phyloP scores from a whole-genome alignment of 1,284 basidiomycete species.

The Tilletia horrida region DNA sequence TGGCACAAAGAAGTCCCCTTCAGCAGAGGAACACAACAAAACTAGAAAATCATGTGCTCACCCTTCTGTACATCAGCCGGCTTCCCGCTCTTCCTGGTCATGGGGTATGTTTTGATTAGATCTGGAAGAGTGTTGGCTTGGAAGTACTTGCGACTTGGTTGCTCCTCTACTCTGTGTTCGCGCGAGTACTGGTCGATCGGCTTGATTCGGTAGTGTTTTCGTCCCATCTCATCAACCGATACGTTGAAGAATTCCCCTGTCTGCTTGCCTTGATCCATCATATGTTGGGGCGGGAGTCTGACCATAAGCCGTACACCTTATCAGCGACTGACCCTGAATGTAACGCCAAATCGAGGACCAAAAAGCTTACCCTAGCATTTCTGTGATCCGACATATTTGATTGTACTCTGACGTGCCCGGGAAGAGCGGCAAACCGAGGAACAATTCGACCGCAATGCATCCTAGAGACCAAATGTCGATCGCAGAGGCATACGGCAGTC shows the following conservation, averaged over 20 bases:
- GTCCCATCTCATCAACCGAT: slow-evolving; percentile 73
- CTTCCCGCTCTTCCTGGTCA: slow-evolving; percentile 73
- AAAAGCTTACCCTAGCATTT: slow-evolving; percentile 90
- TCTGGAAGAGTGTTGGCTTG: slow-evolving; percentile 89
- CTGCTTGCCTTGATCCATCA: slow-evolving; percentile 96
- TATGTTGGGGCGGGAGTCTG: slow-evolving; percentile 81
- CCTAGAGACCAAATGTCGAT: slow-evolving; percentile 96
- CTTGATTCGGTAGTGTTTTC: slow-evolving; percentile 86
- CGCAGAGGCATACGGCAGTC: slow-evolving; percentile 85
- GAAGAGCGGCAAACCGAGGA: slow-evolving; percentile 91
- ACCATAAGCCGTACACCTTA: too few relatives aligned
- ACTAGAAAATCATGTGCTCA: too few relatives aligned
- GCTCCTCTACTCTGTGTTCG: slow-evolving; percentile 90
- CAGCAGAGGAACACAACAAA: too few relatives aligned
- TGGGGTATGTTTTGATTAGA: slow-evolving; percentile 90
- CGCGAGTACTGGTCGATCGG: slow-evolving; percentile 88
- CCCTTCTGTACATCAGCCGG: slow-evolving; percentile 88
- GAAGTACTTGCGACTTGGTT: slow-evolving; percentile 98
- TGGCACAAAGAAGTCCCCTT: background rate
- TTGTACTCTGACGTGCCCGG: slow-evolving; percentile 99
- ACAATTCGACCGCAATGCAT: slow-evolving; percentile 95
- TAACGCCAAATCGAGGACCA: too few relatives aligned
- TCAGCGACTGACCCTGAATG: too few relatives aligned
- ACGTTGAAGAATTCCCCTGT: slow-evolving; percentile 86
- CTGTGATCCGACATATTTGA: slow-evolving; percentile 90